Base-by-base conservation (phyloP, 805 yeast genomes). In the Yarrowia hollandica region DNA sequence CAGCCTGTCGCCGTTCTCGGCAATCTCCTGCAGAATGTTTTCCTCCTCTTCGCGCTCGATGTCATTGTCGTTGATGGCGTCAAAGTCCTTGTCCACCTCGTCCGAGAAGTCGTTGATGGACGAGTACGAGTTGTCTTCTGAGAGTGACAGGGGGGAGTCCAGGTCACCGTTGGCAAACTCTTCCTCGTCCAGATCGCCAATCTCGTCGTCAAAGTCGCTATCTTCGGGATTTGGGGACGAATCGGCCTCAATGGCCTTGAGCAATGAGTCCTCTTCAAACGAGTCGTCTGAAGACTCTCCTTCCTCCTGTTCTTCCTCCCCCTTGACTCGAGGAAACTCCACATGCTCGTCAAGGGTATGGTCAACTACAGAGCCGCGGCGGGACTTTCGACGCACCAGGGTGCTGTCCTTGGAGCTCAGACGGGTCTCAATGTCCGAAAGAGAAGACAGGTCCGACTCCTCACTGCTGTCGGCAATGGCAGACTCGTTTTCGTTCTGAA, bases 51-150 rank as follows among this genome's bases (percentile, higher is more conserved):
- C 59, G 14, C 56, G 28, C 23, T 61, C 60, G 6, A 60, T 61
- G 25, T 67, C 72, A n/a, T 71, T 77, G 15, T 73, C 66, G 21
- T 66, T 68, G 62, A 64, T 18, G 37, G 48, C 30, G 16, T 55
- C 59, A 21, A 52, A 52, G 21, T 61, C 60, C 8, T 60, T 61
- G 28, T 67, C 72, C n/a, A 71, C 77, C n/a, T 72, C 65, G 15
- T 66, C 69, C 60, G 64, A 22, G 14, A 35, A 52, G 30, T 26
- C 59, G 52, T 41, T 52, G 33, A 31, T 33, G 16, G 59, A 55
- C 14, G 50, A 55, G 19, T 38, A 55, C 68, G 68, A 11, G 31
- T 26, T 21, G 62, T 62, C 18, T 14, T 38, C 54, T 8, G 30
- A n/a, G n/a, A n/a, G 30, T 1, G 55, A 48, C 21, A 48, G 19